Evolutionary conservation across 164 flowering plant species (phyloP).

Genomic region (Liriodendron chinense): DNA sequence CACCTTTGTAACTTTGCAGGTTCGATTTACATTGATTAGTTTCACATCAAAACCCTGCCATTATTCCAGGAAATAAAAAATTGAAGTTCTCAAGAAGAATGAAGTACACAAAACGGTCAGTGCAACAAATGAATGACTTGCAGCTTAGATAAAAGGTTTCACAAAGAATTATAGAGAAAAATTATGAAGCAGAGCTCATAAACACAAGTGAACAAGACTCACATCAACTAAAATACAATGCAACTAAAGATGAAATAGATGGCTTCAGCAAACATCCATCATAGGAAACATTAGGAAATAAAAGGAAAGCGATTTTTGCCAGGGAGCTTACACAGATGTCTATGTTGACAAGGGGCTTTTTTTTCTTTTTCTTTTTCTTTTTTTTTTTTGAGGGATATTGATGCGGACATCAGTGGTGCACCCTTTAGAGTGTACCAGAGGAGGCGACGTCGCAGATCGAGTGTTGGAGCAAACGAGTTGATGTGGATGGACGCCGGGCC

Average conservation of each 20-base stretch:
- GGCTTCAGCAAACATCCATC: not conserved
- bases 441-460: too few relatives aligned
- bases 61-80: slow-evolving; percentile 13
- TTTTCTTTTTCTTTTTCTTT: too few relatives aligned
- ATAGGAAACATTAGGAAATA: not conserved
- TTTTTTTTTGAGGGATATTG: too few relatives aligned
- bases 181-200: not conserved
- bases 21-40: slow-evolving; percentile 70
- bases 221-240: not conserved
- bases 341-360: too few relatives aligned
- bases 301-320: not conserved
- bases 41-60: slow-evolving; percentile 94
- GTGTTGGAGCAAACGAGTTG: too few relatives aligned
- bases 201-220: not conserved
- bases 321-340: too few relatives aligned
- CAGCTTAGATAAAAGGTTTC: not conserved
- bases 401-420: too few relatives aligned
- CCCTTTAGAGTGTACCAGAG: too few relatives aligned
- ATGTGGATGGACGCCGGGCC: too few relatives aligned
- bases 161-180: not conserved
- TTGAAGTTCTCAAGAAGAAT: not conserved
- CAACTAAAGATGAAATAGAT: not conserved
- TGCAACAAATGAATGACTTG: not conserved
- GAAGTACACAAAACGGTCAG: not conserved
- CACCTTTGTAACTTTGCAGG: slow-evolving; percentile 96